Evolutionary conservation across 1,284 basidiomycete genomes (phyloP), one percentile per base, ranked within the genome.

Genomic region (Stereum hirsutum): DNA sequence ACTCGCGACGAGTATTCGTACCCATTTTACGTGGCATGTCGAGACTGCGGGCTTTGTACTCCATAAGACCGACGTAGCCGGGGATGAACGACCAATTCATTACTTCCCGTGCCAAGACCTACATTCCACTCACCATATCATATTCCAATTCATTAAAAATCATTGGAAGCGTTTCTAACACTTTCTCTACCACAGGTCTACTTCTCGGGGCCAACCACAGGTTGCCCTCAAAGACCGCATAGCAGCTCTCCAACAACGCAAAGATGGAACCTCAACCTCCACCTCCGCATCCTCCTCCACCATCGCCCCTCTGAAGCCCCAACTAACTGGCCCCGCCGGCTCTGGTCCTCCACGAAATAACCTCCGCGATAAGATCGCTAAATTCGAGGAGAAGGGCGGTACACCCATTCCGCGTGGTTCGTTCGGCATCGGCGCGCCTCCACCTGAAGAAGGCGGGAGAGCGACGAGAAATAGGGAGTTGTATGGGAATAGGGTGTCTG

Each of bases 221-320:
- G 66, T 65, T 43, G 82, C 80, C 57, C 71, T 86, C 54, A 85
- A 79, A 59, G 83, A 85, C 53, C 78, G 83, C 44, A 86, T 86
- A 46, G 82, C 82, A 14, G 81, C 81, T 25, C 65, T 86, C 32
- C 74, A 86, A 56, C 80, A 83, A 32, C 45, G 46, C 19, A 52
- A 57, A 31, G 52, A 35, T 32, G 39, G 59, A 37, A 56, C 57
- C 3, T 28, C 15, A 8, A 11, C 31, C 41, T 60, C 62, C 48
- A 56, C 63, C 47, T 46, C 60, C 46, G 58, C 60, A 27, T 57
- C 62, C 21, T 53, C 68, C 5, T 58, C 62, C 26, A 51, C 57
- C 8, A 41, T 58, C 31, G n/a, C n/a, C n/a, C n/a, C n/a, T n/a
- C n/a, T n/a, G n/a, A n/a, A n/a, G n/a, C n/a, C n/a, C n/a, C n/a